Conservation (phyloP, 192 early-diverging fungal species). For the Pecoramyces ruminantium region DNA sequence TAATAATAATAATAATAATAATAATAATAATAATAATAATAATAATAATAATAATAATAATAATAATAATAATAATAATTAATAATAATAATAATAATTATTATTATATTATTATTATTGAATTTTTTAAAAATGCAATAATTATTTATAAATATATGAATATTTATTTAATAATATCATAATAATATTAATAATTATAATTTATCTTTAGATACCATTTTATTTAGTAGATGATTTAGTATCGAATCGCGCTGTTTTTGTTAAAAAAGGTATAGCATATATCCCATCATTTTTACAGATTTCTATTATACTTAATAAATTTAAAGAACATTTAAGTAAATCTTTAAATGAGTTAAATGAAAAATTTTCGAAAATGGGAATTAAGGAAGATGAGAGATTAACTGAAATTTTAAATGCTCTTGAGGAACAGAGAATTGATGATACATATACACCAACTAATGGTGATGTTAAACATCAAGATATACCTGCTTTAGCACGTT, state of each 20-base stretch:
- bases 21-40: too few species aligned
- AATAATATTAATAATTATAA: too few species aligned
- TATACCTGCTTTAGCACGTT: constrained; percentile 21
- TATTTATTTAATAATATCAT: too few species aligned
- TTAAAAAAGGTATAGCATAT: constrained; percentile 47
- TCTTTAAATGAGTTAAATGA: constrained; percentile 51
- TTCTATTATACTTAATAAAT: constrained; percentile 58
- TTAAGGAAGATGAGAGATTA: constrained; percentile 33
- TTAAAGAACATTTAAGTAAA: constrained; percentile 34
- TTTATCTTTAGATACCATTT: constrained; percentile 63
- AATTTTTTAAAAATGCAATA: too few species aligned
- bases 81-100: too few species aligned
- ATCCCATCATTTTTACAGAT: constrained; percentile 56
- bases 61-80: too few species aligned
- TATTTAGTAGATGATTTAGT: constrained; percentile 48
- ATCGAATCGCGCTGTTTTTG: constrained; percentile 30
- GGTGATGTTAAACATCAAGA: constrained; percentile 43
- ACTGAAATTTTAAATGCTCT: too few species aligned
- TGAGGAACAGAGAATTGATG: too few species aligned
- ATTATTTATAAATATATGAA: too few species aligned
- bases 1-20: too few species aligned
- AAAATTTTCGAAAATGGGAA: constrained; percentile 63
- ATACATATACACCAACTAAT: constrained; percentile 34
- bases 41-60: too few species aligned
- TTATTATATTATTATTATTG: too few species aligned